phyloP scores from a whole-genome alignment of 2,329 filamentous ascomycete genomes.

The Curvularia eragrostidis region DNA sequence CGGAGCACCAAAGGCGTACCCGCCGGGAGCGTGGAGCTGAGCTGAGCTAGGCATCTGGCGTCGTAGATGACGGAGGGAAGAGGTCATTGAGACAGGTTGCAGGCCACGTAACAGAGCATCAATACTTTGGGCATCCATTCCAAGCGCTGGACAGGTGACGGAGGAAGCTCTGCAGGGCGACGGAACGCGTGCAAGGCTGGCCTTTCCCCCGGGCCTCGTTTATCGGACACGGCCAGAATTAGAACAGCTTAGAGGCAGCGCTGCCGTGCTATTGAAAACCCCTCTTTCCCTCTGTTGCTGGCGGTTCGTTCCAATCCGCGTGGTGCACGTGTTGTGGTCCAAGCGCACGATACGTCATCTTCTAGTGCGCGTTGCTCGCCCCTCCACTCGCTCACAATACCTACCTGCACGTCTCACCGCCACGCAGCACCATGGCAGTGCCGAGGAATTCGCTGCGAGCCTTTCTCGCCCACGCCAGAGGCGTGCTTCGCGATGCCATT shows the following conservation, averaged over 20 bases:
- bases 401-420: slow-evolving; percentile 20
- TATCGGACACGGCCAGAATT: background rate
- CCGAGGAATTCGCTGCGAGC: slow-evolving; percentile 55
- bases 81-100: background rate
- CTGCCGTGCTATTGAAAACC: background rate
- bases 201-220: background rate
- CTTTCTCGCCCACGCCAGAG: slow-evolving; percentile 56
- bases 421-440: slow-evolving; percentile 45
- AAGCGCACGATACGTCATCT: slow-evolving; percentile 27
- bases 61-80: background rate
- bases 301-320: slow-evolving; percentile 6
- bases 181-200: background rate
- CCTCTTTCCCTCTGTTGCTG: background rate
- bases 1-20: slow-evolving; percentile 61
- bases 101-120: background rate
- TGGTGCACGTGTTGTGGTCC: slow-evolving; percentile 21
- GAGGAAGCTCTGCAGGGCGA: background rate
- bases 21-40: slow-evolving; percentile 60
- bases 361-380: slow-evolving; percentile 6
- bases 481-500: slow-evolving; percentile 51
- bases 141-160: slow-evolving; percentile 16
- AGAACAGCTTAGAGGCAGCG: background rate
- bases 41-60: slow-evolving; percentile 17
- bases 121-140: slow-evolving; percentile 5
- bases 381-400: slow-evolving; percentile 7